Evolutionary conservation across 2,329 filamentous ascomycete genomes (phyloP), one percentile per base, ranked within the genome.

Genomic region (Calonectria hawksworthii): DNA sequence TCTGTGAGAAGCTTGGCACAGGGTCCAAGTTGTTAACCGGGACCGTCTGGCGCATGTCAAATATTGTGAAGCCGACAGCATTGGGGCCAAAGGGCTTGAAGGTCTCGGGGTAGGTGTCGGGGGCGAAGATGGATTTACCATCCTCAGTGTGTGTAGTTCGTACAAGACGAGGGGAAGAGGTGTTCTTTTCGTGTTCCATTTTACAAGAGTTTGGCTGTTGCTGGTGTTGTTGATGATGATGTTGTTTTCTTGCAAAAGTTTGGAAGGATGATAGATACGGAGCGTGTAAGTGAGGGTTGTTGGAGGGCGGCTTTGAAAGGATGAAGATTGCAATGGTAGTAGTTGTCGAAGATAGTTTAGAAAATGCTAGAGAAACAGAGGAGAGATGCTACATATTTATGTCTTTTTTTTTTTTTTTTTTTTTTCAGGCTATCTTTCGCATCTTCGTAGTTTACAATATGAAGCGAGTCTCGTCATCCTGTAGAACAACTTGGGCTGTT

Each of bases 81-180:
- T 72, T 44, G 28, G 83, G 83, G 2, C 82, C 84, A 66, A 85
- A 84, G 50, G 83, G 84, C n/a, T 70, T 70, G 71, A 83, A 83
- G 34, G 79, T 75, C 32, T 75, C 23, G 18, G 82, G 34, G n/a
- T 69, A 30, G 23, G 68, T 69, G 78, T 86, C 84, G 0, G 78
- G 74, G 6, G 70, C 73, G 77, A 86, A 84, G 66, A 84, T 75
- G 26, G 85, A 84, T 14, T 73, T 80, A 23, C 84, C 84, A 56
- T 81, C 76, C 16, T 76, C 61, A 18, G 74, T 73, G 78, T 85
- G 82, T 11, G 77, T 74, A 8, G 84, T 85, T 63, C 80, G 73
- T 28, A 85, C 79, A 11, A 85, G 67, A 32, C 83, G 83, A 16
- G 82, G 78, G 38, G 50, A 32, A 36, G 23, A 61, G 23, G 44